Evolutionary conservation across 2,329 filamentous ascomycete species (phyloP), one percentile per base, ranked within the genome.

Genomic region (Trichophyton simii): DNA sequence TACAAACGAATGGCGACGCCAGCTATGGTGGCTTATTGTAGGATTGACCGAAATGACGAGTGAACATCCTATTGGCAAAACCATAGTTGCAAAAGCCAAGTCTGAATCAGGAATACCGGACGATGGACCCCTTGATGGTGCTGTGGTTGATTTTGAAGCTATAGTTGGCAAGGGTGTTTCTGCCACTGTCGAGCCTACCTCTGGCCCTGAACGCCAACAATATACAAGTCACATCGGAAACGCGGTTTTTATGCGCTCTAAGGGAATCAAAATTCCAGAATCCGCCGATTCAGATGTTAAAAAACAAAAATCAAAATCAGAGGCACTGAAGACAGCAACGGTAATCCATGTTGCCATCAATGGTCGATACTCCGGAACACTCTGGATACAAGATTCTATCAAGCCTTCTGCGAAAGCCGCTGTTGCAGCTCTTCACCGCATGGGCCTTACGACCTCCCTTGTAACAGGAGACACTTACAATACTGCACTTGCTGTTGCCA

Each of bases 41-140:
- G 94, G 91, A 52, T 85, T 97, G n/a, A 87, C 92, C 0, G 94
- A 99, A 76, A 91, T 91, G 83, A 88, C 89, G 66, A 96, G 90
- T 69, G 94, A 99, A 74, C 94, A 99, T 71, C 94, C 94, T 0
- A 88, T 97, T 61, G 94, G 91, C n/a, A 89, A 86, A 68, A 92
- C 94, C 13, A 88, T 97, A 59, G 78, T 95, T 4, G 75, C 77
- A 0, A 85, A 85, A 31, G 91, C 92, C 2, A 91, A 89, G 67
- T 78, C 82, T 1, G 84, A 92, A 71, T 83, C 96, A 7, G 85
- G 84, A 3, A 73, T 96, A 44, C 85, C 83, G 15, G 72, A 79
- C 1, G 90, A 95, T 62, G 87, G 83, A 6, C 82, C 85, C 18
- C 81, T 97, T 36, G 88, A 95, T 63, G 94, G 94, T 57, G 89